Base-by-base conservation (phyloP, 345 rosid species). In the Brassica juncea region DNA sequence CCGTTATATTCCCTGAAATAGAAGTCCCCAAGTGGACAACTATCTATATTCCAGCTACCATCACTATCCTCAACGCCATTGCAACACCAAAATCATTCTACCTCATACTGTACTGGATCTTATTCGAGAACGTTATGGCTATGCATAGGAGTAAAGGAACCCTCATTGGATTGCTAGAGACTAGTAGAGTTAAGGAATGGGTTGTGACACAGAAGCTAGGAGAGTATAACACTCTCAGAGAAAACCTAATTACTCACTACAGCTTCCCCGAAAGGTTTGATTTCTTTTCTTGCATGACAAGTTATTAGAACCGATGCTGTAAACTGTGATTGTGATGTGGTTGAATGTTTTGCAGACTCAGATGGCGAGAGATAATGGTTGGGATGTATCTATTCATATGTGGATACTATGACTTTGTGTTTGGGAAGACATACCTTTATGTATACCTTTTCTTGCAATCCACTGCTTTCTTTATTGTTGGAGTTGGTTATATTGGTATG, bases 121-220 rank as follows among this genome's bases (percentile, higher is more conserved):
- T 92, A 1, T 94, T 94, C 25, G 97, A 94, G 85, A 94, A 92
- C 52, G 98, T 92, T n/a, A 90, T 94, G 96, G 90, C 97, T 0
- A 81, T 94, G 78, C 98, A 94, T 73, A 77, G 98, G 34, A 92
- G 91, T 3, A 94, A 88, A 87, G 98, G 94, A 8, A 88, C 97
- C 14, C 86, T 94, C 28, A 89, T 92, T 23, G 99, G 99, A 19
- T 80, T 94, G 83, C 68, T 94, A 9, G 97, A 94, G 81, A 88
- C 88, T 1, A 90, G 99, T 12, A 85, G 95, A 81, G 97, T 86
- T 9, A 92, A 94, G 31, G 99, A 94, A 85, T 94, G 99, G 99
- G 86, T 92, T 61, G 99, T 94, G 23, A 94, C 99, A 2, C 89
- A 92, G 81, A 94, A 94, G 62, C 75, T 88, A 57, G 99, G 99